A percentile compares a stretch with the other conserved stretches of the same genome.
Evolutionary conservation across 306 rosid genomes (phyloP).

Genomic region (Calophaca sinica): DNA sequence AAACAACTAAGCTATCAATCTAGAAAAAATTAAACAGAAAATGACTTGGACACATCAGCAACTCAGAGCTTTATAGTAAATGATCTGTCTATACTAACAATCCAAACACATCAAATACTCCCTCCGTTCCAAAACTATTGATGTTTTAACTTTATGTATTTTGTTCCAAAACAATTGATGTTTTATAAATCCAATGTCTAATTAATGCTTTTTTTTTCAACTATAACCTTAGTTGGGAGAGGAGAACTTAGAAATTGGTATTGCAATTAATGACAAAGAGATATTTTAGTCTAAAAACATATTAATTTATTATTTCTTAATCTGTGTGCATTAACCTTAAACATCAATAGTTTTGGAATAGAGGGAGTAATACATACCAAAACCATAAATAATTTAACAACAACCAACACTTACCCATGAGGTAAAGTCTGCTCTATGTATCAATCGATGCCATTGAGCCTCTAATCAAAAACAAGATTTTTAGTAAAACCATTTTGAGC

Average conservation of each 20-base stretch:
- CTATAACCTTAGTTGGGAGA: too few species aligned
- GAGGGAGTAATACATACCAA: background rate
- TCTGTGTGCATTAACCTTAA: too few species aligned
- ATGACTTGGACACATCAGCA: slow-evolving; percentile 23
- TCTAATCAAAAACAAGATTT: slow-evolving; percentile 5
- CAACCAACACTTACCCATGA: slow-evolving; percentile 3
- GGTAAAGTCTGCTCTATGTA: background rate
- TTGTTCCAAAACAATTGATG: too few species aligned
- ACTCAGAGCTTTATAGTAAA: slow-evolving; percentile 5
- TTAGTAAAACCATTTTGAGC: slow-evolving; percentile 15
- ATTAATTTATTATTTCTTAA: too few species aligned
- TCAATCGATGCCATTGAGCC: slow-evolving; percentile 32
- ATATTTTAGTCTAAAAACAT: too few species aligned
- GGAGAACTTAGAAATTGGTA: too few species aligned
- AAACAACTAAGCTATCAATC: slow-evolving; percentile 21
- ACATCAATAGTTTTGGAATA: too few species aligned
- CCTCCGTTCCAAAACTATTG: too few species aligned
- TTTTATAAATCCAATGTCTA: too few species aligned
- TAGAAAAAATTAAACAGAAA: slow-evolving; percentile 14
- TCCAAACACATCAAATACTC: background rate
- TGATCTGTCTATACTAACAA: background rate
- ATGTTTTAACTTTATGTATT: too few species aligned
- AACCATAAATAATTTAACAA: slow-evolving; percentile 1
- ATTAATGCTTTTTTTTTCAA: too few species aligned
- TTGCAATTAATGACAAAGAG: too few species aligned